Percentiles rank a stretch among this genome's conserved stretches.
Evolutionary conservation across 164 flowering plant species (phyloP).

Genomic region (Vitis vinifera): ASM3070453v1 NC_081815.1:6560001-6560500

Average conservation of each 20-base stretch:
- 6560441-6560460: conserved; percentile 31
- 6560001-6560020: conserved; percentile 3
- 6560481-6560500: conserved; percentile 8
- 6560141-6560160: conserved; percentile 5
- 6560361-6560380: conserved; percentile 29
- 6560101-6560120: background rate
- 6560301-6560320: background rate
- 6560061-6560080: background rate
- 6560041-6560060: background rate
- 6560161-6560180: conserved; percentile 2
- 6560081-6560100: background rate
- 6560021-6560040: too few relatives aligned
- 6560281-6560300: background rate
- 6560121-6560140: background rate
- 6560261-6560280: background rate
- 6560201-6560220: conserved; percentile 11
- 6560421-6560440: conserved; percentile 3
- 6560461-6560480: conserved; percentile 36
- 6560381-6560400: conserved; percentile 29
- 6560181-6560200: background rate
- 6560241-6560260: background rate
- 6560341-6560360: conserved; percentile 23
- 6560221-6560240: conserved; percentile 14
- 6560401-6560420: conserved; percentile 9
- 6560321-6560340: conserved; percentile 18